A percentile compares a stretch with the other conserved stretches of the same genome.
Evolutionary conservation across 371 early-diverging fungal species (phyloP).

Genomic region (Apophysomyces ossiformis): DNA sequence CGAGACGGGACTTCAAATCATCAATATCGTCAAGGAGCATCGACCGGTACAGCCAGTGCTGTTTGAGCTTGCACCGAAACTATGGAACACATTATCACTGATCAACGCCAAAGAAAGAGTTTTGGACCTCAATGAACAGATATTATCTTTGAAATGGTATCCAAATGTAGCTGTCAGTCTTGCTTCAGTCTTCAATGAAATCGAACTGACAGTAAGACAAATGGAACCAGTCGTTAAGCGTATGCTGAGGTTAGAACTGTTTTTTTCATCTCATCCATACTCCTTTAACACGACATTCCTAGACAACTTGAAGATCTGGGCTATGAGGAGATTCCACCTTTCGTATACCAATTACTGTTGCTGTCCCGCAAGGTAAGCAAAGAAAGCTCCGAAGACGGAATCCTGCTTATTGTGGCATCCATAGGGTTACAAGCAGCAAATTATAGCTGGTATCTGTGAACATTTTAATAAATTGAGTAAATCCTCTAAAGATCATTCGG

Average conservation of each 20-base stretch:
- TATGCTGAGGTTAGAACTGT: conserved; percentile 33
- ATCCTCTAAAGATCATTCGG: conserved; percentile 13
- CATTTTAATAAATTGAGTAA: conserved; percentile 46
- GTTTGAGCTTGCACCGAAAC: conserved; percentile 52
- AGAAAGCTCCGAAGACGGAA: neutral
- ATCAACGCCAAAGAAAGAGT: conserved; percentile 28
- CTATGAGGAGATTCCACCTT: conserved; percentile 59
- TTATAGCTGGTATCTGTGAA: conserved; percentile 47
- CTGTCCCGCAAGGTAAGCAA: conserved; percentile 60
- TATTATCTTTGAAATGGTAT: conserved; percentile 50
- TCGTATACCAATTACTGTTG: conserved; percentile 59
- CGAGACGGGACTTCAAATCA: conserved; percentile 22
- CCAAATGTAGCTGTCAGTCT: conserved; percentile 42
- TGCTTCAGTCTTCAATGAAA: conserved; percentile 54
- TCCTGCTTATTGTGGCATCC: neutral
- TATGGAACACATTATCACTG: conserved; percentile 45
- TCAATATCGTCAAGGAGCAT: conserved; percentile 27
- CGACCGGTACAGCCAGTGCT: conserved; percentile 42
- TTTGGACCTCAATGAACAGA: conserved; percentile 37
- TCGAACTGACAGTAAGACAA: conserved; percentile 48
- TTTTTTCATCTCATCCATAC: neutral
- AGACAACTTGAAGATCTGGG: conserved; percentile 58
- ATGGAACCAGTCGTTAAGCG: conserved; percentile 40
- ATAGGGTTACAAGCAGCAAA: conserved; percentile 52
- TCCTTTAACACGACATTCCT: neutral